A percentile compares a stretch with the other conserved stretches of the same genome.
phyloP scores from a whole-genome alignment of 331 rosid species.

The Acacia pycnantha region DNA sequence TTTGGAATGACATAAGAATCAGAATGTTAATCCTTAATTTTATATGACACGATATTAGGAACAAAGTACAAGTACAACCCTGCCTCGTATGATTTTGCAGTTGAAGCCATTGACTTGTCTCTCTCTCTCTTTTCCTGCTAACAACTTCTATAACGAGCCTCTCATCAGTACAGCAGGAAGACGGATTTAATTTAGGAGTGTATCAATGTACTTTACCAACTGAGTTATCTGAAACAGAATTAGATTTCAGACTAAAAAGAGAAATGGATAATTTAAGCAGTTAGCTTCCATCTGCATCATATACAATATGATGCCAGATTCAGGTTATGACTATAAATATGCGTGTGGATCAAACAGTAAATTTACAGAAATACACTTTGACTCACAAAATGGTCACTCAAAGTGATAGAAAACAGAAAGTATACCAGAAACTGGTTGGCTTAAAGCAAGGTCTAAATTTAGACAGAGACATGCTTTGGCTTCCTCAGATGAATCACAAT shows the following conservation, averaged over 20 bases:
- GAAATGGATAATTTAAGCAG: too few relatives aligned
- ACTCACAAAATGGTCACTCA: neutral
- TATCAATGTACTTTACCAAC: neutral
- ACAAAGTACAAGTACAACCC: neutral
- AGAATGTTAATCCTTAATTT: neutral
- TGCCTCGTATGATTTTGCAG: neutral
- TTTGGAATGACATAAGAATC: neutral
- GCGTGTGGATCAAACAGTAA: neutral
- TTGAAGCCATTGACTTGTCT: neutral
- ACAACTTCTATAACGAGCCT: neutral
- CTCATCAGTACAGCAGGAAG: neutral
- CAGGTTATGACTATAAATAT: neutral
- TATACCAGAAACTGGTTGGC: neutral
- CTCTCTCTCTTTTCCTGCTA: neutral
- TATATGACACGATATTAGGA: neutral
- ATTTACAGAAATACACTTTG: neutral
- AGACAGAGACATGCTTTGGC: neutral
- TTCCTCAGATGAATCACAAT: neutral
- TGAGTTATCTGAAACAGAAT: too few relatives aligned
- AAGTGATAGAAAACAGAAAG: neutral
- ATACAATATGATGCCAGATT: neutral
- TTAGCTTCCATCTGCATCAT: too few relatives aligned
- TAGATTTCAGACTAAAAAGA: too few relatives aligned
- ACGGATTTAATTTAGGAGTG: neutral
- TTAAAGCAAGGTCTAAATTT: neutral